phyloP scores from a whole-genome alignment of 306 rosid species.

The Mucuna pruriens region DNA sequence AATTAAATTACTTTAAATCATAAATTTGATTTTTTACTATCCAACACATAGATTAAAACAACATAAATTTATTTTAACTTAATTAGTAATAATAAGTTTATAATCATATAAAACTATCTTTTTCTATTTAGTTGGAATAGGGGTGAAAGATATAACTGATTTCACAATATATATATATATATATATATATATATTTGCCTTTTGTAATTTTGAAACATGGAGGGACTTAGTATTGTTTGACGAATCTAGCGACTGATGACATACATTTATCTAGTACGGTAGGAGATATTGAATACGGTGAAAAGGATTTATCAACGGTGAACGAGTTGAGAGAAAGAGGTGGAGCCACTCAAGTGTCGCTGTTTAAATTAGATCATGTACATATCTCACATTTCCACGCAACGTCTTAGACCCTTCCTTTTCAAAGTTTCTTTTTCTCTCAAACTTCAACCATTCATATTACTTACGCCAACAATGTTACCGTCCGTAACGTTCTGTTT shows the following conservation, averaged over 20 bases:
- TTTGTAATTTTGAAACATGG: background rate
- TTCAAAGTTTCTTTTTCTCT: conserved; percentile 31
- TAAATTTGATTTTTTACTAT: no score
- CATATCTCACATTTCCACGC: conserved; percentile 28
- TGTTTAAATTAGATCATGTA: conserved; percentile 11
- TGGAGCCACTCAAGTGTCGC: conserved; percentile 22
- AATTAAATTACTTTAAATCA: no score
- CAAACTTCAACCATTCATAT: background rate
- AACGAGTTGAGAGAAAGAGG: background rate
- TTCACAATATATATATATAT: no score
- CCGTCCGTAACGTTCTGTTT: no score
- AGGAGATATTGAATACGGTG: conserved; percentile 7
- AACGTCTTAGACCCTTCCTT: background rate
- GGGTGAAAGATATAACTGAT: no score
- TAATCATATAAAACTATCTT: no score
- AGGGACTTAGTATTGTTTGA: background rate
- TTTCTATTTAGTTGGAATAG: no score
- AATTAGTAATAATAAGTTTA: no score
- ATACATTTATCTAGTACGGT: background rate
- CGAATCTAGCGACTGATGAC: background rate
- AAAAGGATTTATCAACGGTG: conserved; percentile 27
- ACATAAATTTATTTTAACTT: no score
- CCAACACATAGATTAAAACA: no score
- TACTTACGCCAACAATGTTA: no score
- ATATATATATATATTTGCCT: no score